A percentile compares a stretch with the other conserved stretches of the same genome.
Evolutionary conservation across 2,329 filamentous ascomycete species (phyloP).

Genomic region (Clarireedia hainanense): DNA sequence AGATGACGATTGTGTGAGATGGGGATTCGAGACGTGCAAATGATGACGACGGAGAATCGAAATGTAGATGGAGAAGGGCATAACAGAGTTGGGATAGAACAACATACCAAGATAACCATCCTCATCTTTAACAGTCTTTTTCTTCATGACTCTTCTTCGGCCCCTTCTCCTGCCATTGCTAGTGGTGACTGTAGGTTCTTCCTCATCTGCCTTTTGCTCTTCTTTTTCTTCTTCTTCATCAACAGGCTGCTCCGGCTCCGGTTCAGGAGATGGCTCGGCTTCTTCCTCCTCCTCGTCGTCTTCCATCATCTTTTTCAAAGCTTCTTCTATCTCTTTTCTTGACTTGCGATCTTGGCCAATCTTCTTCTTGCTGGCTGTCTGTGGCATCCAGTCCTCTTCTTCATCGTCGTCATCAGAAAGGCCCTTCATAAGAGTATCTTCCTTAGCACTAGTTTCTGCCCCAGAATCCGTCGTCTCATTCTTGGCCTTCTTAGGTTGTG

Average conservation of each 20-base stretch:
- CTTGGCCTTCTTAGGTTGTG: slow-evolving; percentile 53
- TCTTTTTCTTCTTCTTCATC: slow-evolving; percentile 31
- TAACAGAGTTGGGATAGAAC: background rate
- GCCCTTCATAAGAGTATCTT: slow-evolving; percentile 47
- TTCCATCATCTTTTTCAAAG: slow-evolving; percentile 69
- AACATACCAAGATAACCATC: slow-evolving; percentile 78
- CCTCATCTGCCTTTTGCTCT: slow-evolving; percentile 34
- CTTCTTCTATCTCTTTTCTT: slow-evolving; percentile 57
- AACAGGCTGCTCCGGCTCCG: slow-evolving; percentile 11
- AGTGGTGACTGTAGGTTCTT: slow-evolving; percentile 40
- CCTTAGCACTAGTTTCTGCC: slow-evolving; percentile 34
- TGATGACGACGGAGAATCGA: background rate
- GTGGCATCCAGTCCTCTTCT: slow-evolving; percentile 34
- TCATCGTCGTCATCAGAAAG: slow-evolving; percentile 51
- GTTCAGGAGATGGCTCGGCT: slow-evolving; percentile 18
- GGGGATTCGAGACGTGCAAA: background rate
- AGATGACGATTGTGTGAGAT: background rate
- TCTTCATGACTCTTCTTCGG: slow-evolving; percentile 74
- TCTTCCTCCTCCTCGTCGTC: slow-evolving; percentile 51
- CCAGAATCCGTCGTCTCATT: slow-evolving; percentile 33
- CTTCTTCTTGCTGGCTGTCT: slow-evolving; percentile 28
- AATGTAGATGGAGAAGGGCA: background rate
- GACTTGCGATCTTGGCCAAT: slow-evolving; percentile 32
- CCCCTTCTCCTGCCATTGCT: slow-evolving; percentile 64
- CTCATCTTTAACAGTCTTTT: slow-evolving; percentile 78